phyloP scores from a whole-genome alignment of 768 basidiomycete species.

The Termitomyces heimii region DNA sequence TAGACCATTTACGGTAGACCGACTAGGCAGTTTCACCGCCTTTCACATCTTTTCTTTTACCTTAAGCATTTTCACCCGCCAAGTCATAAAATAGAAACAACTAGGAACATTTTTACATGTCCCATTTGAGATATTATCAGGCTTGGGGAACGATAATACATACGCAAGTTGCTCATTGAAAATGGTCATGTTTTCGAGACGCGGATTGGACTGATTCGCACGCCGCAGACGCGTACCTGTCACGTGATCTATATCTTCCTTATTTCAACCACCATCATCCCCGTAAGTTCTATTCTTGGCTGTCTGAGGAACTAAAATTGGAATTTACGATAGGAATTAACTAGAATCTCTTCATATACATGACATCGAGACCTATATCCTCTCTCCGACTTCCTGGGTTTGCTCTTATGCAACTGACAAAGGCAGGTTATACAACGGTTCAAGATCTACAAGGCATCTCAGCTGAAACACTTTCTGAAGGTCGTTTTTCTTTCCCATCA shows the following conservation, averaged over 20 bases:
- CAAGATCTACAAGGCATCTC: conserved; percentile 42
- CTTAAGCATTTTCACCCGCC: not conserved
- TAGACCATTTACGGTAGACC: too few species aligned
- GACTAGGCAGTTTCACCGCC: not conserved
- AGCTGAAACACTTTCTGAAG: conserved; percentile 43
- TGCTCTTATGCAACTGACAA: conserved; percentile 38
- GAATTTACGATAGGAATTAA: not conserved
- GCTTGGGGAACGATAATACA: not conserved
- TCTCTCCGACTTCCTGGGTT: conserved; percentile 41
- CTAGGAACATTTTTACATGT: not conserved
- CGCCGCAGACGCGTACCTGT: conserved; percentile 14
- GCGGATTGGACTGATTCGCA: conserved; percentile 9
- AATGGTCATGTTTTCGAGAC: too few species aligned
- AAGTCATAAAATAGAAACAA: not conserved
- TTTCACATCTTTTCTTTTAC: not conserved
- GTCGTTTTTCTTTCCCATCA: conserved; percentile 21
- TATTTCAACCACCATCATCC: not conserved
- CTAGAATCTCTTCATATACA: not conserved
- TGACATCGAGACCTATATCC: conserved; percentile 33
- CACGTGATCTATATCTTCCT: too few species aligned
- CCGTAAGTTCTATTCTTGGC: not conserved
- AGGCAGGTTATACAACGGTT: conserved; percentile 53
- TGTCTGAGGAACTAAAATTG: not conserved
- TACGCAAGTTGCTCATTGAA: too few species aligned
- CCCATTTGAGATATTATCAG: not conserved